These are phyloP conservation scores for Acacia pycnantha DNA, from an alignment of 331 rosid genomes.

Conservation along the genomic window DNA sequence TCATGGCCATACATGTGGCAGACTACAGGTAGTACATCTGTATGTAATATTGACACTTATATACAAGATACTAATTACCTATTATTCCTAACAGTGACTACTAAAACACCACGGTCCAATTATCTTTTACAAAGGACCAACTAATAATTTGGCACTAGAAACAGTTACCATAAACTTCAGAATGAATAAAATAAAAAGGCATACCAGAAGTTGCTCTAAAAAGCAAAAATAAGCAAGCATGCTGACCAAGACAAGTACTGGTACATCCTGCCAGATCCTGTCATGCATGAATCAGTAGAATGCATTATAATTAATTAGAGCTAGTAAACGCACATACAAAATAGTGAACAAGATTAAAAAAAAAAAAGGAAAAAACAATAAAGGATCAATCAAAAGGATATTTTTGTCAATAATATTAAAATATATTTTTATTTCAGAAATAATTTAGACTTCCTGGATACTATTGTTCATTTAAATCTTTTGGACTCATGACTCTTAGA, in stretches of 20 bases:
- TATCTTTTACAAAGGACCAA: neutral
- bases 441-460: neutral
- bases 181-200: neutral
- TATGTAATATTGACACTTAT: too few species aligned
- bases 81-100: neutral
- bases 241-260: constrained; percentile 75
- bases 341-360: neutral
- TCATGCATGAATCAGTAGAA: constrained; percentile 1
- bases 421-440: neutral
- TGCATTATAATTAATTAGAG: constrained; percentile 18
- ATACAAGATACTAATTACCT: too few species aligned
- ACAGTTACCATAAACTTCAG: neutral
- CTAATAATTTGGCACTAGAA: neutral
- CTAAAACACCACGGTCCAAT: neutral
- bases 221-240: constrained; percentile 86
- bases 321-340: neutral
- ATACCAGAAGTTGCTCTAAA: constrained; percentile 88
- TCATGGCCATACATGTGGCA: too few species aligned
- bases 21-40: too few species aligned
- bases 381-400: neutral
- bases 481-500: neutral
- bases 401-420: neutral
- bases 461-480: too few species aligned
- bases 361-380: neutral
- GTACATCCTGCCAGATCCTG: constrained; percentile 90